These are phyloP conservation scores for Oropetium thomaeum DNA, from an alignment of 176 grass and related monocot species.

Conservation along the genomic window DNA sequence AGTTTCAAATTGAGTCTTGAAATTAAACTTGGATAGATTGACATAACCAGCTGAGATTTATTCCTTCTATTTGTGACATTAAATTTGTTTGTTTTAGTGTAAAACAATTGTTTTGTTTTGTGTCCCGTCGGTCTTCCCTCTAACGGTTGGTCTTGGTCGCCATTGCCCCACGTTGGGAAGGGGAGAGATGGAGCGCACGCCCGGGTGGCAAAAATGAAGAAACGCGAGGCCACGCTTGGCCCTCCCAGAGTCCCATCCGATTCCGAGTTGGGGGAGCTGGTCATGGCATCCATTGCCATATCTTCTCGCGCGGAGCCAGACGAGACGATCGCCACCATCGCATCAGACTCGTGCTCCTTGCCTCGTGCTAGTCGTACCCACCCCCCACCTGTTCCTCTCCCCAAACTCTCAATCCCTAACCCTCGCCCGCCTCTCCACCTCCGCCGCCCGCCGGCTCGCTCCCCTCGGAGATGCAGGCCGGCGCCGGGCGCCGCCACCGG, in stretches of 20 bases:
- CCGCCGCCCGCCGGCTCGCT: not conserved
- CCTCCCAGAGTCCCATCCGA: not conserved
- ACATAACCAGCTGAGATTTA: no score
- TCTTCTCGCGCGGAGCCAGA: constrained; percentile 10
- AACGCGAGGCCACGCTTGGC: not conserved
- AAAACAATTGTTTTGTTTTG: no score
- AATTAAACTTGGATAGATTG: no score
- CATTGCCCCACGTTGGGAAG: not conserved
- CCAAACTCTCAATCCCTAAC: not conserved
- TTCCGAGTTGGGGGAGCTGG: constrained; percentile 1
- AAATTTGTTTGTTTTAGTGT: no score
- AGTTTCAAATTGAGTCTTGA: no score
- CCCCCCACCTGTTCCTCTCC: not conserved
- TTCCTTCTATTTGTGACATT: no score
- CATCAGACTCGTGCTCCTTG: not conserved
- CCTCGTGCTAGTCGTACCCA: constrained; percentile 19
- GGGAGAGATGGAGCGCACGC: not conserved
- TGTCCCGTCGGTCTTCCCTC: not conserved
- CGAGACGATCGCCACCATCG: constrained; percentile 17
- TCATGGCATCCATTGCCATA: constrained; percentile 33
- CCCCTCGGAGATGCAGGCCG: constrained; percentile 39
- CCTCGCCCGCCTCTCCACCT: not conserved
- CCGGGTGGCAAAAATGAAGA: not conserved
- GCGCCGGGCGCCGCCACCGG: constrained; percentile 26
- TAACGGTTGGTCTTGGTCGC: not conserved